Base-by-base conservation (phyloP, 441 rosid genomes). In the Melastoma candidum region DNA sequence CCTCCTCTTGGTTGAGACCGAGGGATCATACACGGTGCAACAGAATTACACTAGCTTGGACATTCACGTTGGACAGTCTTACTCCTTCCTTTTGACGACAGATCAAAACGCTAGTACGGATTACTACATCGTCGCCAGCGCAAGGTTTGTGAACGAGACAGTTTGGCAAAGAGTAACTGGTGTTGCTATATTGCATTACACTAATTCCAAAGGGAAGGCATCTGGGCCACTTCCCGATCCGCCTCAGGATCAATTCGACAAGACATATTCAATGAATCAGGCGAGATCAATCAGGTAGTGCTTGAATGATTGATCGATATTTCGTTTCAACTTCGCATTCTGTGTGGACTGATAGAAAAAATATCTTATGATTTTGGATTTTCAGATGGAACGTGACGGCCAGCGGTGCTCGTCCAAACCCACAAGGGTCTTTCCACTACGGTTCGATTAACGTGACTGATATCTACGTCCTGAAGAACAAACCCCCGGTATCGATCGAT, bases 71-170 rank as follows among this genome's bases (percentile, higher is more conserved):
- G 98, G 96, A 14, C 98, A 92, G 68, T 85, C 98, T 4, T 83
- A 74, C 68, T 85, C 95, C 3, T 92, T 92, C 70, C 67, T 92
- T 66, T 85, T 87, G 36, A 83, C 95, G 48, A 92, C 80, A 90
- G 90, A 87, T 76, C 96, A 90, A 68, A 73, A 90, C 51, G 93
- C 95, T 49, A 74, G 77, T 43, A 67, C 71, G 49, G 96, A 90
- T 68, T 87, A 85, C 73, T 90, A 87, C 75, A 77, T 90, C 61
- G 95, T 82, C 61, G 98, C 98, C 25, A 87, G 95, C 71, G 95
- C 98, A 44, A 75, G 96, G 68, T 90, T 74, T 74, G 96, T 90
- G 47, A 87, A 90, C 54, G 98, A 83, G 67, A 63, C 98, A 48
- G 61, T 73, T 57, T 90, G 98, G 98, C 79, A 80, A 71, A 80